Base-by-base conservation (phyloP, 306 rosid genomes). In the Biancaea sappan region DNA sequence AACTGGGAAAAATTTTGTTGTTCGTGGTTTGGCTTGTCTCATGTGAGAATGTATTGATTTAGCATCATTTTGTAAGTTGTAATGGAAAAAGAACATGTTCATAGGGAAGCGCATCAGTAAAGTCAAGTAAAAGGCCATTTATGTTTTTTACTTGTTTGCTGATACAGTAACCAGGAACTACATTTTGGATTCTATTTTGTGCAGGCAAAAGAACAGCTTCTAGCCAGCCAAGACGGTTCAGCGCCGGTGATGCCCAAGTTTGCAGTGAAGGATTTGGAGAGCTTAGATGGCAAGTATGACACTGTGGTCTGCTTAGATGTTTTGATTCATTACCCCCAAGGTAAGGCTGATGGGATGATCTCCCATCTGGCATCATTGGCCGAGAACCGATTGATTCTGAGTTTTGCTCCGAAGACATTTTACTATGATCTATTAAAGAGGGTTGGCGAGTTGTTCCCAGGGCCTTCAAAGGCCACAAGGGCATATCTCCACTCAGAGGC, bases 401-500 rank as follows among this genome's bases (percentile, higher is more conserved):
- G 99, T 74, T 94, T 94, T 77, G 99, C 97, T 0, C 99, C 99
- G 1, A 94, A 90, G 82, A 94, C 97, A 19, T 84, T 92, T 37
- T 94, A 87, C 73, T 90, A 92, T 48, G 89, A 86, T 81, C 38
- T 92, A 22, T 78, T 94, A 21, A 94, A 94, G 91, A 87, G 99
- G 84, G 73, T 90, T 72, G 96, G 99, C 71, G 97, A 94, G 93
- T 70, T 94, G 79, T 94, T 94, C 81, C 97, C 99, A 0, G 97
- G 99, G 40, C 97, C 99, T 74, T 94, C 97, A 1, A 94, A 92
- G 87, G 99, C 97, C 34, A 94, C 96, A 0, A 87, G 97, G 76
- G 97, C 99, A 16, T 94, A 94, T 81, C 96, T 94, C 54, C 99
- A 94, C 54, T 74, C 97, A 0, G 96, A 92, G 87, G 97, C 85